phyloP scores from a whole-genome alignment of 768 basidiomycete genomes.

The Pulveroboletus sp. region DNA sequence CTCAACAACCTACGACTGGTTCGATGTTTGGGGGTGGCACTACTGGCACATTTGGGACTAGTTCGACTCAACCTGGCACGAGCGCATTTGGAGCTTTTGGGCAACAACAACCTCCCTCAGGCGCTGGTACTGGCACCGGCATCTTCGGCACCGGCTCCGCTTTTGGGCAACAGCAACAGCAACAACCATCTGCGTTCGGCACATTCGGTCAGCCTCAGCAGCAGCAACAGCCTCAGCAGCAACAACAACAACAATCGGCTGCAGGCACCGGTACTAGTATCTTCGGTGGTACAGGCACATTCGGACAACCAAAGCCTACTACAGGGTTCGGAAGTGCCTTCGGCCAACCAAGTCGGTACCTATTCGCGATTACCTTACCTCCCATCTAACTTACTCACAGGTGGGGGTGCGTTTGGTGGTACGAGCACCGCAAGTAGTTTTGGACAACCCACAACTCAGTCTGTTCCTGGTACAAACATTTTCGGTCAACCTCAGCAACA shows the following conservation, averaged over 20 bases:
- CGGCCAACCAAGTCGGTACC: conserved; percentile 22
- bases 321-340: conserved; percentile 29
- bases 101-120: conserved; percentile 36
- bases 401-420: conserved; percentile 23
- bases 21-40: conserved; percentile 30
- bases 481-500: conserved; percentile 40
- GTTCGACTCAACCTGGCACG: conserved; percentile 25
- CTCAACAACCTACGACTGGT: conserved; percentile 27
- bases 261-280: conserved; percentile 28
- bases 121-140: conserved; percentile 33
- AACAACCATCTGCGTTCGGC: conserved; percentile 41
- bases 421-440: conserved; percentile 22
- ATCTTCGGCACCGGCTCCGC: conserved; percentile 40
- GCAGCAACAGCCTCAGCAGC: neutral
- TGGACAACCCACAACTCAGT: conserved; percentile 26
- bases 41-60: conserved; percentile 21
- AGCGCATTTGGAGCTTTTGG: conserved; percentile 32
- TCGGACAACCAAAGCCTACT: conserved; percentile 32
- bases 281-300: conserved; percentile 33
- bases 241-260: conserved; percentile 36
- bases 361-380: neutral
- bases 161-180: conserved; percentile 38
- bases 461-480: conserved; percentile 20
- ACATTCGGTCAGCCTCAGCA: conserved; percentile 46
- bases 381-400: conserved; percentile 4